Conservation (phyloP, 1,284 basidiomycete species). For the Papiliotrema fonsecae region DNA sequence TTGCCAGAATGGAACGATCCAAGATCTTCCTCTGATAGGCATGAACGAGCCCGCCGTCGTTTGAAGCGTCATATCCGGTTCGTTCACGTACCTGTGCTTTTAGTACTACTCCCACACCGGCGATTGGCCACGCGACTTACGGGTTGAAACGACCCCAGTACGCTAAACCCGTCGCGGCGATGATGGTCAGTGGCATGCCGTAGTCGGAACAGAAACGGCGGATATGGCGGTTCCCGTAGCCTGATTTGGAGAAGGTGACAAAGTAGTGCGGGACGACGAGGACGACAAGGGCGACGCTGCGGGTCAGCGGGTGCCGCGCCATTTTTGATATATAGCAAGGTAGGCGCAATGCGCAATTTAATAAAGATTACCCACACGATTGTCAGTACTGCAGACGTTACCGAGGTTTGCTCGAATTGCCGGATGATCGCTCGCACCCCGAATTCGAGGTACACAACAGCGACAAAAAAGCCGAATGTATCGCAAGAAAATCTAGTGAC, state of each 20-base stretch:
- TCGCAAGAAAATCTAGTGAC: conserved; percentile 88
- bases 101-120: too few relatives aligned
- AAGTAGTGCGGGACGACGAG: conserved; percentile 68
- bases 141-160: conserved; percentile 78
- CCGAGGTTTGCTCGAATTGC: conserved; percentile 56
- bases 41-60: conserved; percentile 60
- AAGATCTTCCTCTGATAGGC: conserved; percentile 69
- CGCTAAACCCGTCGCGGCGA: conserved; percentile 67
- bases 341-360: too few relatives aligned
- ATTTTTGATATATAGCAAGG: too few relatives aligned
- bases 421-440: conserved; percentile 76
- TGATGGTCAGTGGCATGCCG: conserved; percentile 78
- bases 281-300: conserved; percentile 69
- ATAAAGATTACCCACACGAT: conserved; percentile 47
- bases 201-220: conserved; percentile 76
- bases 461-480: conserved; percentile 87
- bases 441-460: conserved; percentile 68
- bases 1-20: conserved; percentile 90
- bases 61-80: conserved; percentile 64
- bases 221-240: conserved; percentile 66
- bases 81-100: conserved; percentile 41
- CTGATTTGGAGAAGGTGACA: conserved; percentile 59
- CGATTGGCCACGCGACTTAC: too few relatives aligned
- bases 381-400: conserved; percentile 61
- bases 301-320: background rate